Evolutionary conservation across 306 rosid species (phyloP), one percentile per base, ranked within the genome.

Genomic region (Albizia julibrissin): DNA sequence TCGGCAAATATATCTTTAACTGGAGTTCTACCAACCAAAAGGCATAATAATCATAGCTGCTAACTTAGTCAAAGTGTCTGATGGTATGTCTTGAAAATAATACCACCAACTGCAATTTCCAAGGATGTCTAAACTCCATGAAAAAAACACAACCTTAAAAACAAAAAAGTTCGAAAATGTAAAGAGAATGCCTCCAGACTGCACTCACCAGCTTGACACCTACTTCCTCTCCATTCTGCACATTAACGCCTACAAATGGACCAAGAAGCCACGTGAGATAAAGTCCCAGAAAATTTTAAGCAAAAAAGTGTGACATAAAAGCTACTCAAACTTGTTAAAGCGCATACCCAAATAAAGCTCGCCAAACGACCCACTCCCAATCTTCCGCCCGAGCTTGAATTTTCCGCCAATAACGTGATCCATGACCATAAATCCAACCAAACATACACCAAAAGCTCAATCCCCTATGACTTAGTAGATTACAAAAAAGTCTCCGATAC

Each of bases 361-460:
- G 66, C 99, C 99, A 85, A 93, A 95, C 10, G 99, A 95, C 79
- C 99, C 99, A 69, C 98, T 89, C 9, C 99, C 99, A 85, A 95
- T 95, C 91, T 93, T 95, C 87, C 98, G 85, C 54, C 98, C 98
- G 47, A 95, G 92, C 95, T 95, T 95, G 87, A 91, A 95, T 86
- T 95, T 95, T 65, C 95, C 98, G 49, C 98, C 98, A 81, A 95
- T 88, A 72, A 93, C 93, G 84, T 87, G 97, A 72, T 95, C 98
- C 99, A 95, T 95, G 88, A 83, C 90, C 86, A 81, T 77, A 84
- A 87, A 83, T 79, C 79, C 81, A 87, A 81, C 39, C 75, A 79
- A 82, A 71, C 64, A 74, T 54, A 79, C 72, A 68, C 81, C 18
- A 43, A 5, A 74, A 81, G 54, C 81, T 49, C 61, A 86, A 86